Evolutionary conservation across 371 early-diverging fungal genomes (phyloP), one percentile per base, ranked within the genome.

Genomic region (Mucor velutinosus): DNA sequence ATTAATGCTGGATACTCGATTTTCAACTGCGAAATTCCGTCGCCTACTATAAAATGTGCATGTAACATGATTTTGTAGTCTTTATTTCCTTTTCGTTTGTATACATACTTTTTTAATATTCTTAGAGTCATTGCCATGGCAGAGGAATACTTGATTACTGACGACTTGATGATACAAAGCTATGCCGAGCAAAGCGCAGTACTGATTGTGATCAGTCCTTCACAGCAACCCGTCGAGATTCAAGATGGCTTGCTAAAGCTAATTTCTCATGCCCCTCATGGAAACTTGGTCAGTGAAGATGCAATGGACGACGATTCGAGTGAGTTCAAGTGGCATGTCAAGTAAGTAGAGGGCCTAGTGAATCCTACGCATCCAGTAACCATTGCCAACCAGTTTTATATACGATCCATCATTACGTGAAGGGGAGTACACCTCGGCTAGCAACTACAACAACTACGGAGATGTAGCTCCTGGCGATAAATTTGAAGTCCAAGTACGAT

Each of bases 191-290:
- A 60, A 19, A 74, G 62, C 58, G 62, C 63, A 49, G 74, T 79
- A 8, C 65, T 77, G 10, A 71, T 90, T 37, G 71, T 83, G 8
- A 81, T 87, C 25, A 78, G 87, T 71, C 56, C 77, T 5, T 76
- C 76, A 7, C 70, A 77, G 17, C 80, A 86, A 23, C 91, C 91
- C 7, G 81, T 76, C 37, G 88, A 88, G 47, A 59, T 91, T 35
- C 88, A 83, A 64, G 82, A 80, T 62, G 91, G 91, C 29, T 73
- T 91, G 69, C 60, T 60, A 59, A 86, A 88, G 71, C 77, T 89
- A 39, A 84, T 85, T n/a, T 70, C 68, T 61, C 70, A 84, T 71
- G 83, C 85, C 37, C 86, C 81, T 27, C 84, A 83, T 60, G 70
- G 82, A 33, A 87, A 89, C 59, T 74, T 91, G 37, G 74, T 65